Conservation (phyloP, 805 yeast genomes). For the Nakazawaea molendinolei region DNA sequence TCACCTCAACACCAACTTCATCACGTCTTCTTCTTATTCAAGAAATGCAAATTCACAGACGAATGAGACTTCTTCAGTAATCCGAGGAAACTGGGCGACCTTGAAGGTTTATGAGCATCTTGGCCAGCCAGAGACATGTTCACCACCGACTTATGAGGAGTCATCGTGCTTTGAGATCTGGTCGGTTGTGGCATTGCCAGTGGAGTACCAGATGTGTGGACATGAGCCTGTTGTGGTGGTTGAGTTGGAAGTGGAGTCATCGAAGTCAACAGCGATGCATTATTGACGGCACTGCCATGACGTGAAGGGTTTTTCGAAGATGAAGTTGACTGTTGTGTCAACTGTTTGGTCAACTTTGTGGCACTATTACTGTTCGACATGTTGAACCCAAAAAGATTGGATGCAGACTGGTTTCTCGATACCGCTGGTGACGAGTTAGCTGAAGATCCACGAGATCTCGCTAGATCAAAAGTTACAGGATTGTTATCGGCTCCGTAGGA, state of each 20-base stretch:
- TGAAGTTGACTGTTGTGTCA: conserved; percentile 8
- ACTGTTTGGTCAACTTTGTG: conserved; percentile 10
- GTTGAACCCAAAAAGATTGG: conserved; percentile 19
- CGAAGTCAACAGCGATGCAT: conserved; percentile 3
- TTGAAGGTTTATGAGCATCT: conserved; percentile 5
- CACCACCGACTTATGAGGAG: not conserved
- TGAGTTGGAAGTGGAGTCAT: conserved; percentile 11
- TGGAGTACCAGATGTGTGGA: conserved; percentile 1
- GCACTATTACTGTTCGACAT: conserved; percentile 7
- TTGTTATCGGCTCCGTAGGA: conserved; percentile 14
- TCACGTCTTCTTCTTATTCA: conserved; percentile 25
- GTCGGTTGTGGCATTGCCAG: not conserved
- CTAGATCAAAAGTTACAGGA: conserved; percentile 18
- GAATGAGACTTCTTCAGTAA: conserved; percentile 11
- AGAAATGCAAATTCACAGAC: conserved; percentile 23
- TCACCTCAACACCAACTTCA: too few relatives aligned
- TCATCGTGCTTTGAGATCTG: not conserved
- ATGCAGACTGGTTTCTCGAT: conserved; percentile 31
- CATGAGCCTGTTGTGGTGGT: conserved; percentile 9
- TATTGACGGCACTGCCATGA: too few relatives aligned
- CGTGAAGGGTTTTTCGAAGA: not conserved
- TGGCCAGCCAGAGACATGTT: not conserved
- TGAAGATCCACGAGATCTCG: conserved; percentile 27
- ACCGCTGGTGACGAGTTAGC: conserved; percentile 31
- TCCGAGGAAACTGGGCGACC: conserved; percentile 3